A percentile compares a stretch with the other conserved stretches of the same genome.
These are phyloP conservation scores for Heterobasidion parviporum DNA, from an alignment of 1,284 basidiomycete species.

Conservation along the genomic window DNA sequence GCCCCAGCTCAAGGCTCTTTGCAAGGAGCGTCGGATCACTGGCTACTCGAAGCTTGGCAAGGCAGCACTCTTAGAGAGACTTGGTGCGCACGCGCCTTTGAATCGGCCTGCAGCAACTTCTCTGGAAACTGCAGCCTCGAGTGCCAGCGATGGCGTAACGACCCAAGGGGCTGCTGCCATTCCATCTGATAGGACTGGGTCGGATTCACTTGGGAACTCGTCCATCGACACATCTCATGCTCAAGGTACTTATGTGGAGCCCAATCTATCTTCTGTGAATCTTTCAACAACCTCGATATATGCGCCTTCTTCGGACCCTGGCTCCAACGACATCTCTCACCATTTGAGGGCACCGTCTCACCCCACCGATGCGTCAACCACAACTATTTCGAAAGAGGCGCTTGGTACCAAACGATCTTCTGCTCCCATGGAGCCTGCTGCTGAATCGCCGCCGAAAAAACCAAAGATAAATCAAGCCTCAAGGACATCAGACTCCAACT, in stretches of 20 bases:
- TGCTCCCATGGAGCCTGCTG: no score
- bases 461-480: no score
- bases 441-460: no score
- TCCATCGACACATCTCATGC: no score
- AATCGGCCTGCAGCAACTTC: not conserved
- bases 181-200: no score
- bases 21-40: constrained; percentile 50
- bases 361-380: no score
- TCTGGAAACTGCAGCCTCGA: not conserved
- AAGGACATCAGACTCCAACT: no score
- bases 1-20: constrained; percentile 53
- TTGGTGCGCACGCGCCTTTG: constrained; percentile 17
- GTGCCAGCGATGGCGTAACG: no score
- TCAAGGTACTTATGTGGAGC: not conserved
- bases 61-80: constrained; percentile 43
- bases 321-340: not conserved
- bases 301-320: not conserved
- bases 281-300: not conserved
- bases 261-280: not conserved
- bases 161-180: no score
- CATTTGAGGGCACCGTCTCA: not conserved
- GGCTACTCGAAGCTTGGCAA: constrained; percentile 66
- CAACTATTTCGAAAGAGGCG: no score
- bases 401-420: no score
- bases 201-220: no score